Base-by-base conservation (phyloP, 1,284 basidiomycete genomes). In the Puccinia polysora region DNA sequence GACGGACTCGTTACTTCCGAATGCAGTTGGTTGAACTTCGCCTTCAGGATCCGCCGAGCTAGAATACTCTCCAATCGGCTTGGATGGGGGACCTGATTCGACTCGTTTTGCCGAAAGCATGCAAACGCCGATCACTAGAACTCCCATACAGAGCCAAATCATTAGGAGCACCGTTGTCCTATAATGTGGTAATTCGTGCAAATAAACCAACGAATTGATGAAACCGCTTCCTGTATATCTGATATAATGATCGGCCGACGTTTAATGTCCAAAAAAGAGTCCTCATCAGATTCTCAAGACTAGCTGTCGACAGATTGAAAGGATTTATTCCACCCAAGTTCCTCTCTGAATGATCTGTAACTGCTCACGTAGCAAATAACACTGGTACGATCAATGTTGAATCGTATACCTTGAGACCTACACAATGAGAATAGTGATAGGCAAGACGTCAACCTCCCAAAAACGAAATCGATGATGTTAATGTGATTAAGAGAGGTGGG, bases 301-400 rank as follows among this genome's bases (percentile, higher is more conserved):
- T n/a, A n/a, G n/a, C n/a, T n/a, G n/a, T n/a, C n/a, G n/a, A n/a
- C n/a, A n/a, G n/a, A n/a, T n/a, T n/a, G n/a, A n/a, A n/a, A n/a
- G 28, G 6, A 60, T 18, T 6, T 43, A 5, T 1, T 20, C 36
- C 12, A n/a, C 14, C 20, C 32, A 8, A 62, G 23, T 43, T 62
- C 38, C 12, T 4, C 7, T 25, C 28, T 49, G 4, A 20, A 8
- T 30, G n/a, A 36, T 34, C 14, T 30, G 43, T 20, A 32, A n/a
- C 20, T n/a, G 56, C 60, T 63, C 36, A 72, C 69, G 52, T 63
- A 10, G 75, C 73, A 72, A 74, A 88, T 77, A 88, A 88, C 5
- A 88, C 84, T 0, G 88, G 88, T 0, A 89, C 88, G 25, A 88
- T 86, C 1, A 89, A 82, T 0, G 88, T 88, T 2, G 86, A 87